Evolutionary conservation across 2,329 filamentous ascomycete species (phyloP), one percentile per base, ranked within the genome.

Genomic region (Penicillium expansum): DNA sequence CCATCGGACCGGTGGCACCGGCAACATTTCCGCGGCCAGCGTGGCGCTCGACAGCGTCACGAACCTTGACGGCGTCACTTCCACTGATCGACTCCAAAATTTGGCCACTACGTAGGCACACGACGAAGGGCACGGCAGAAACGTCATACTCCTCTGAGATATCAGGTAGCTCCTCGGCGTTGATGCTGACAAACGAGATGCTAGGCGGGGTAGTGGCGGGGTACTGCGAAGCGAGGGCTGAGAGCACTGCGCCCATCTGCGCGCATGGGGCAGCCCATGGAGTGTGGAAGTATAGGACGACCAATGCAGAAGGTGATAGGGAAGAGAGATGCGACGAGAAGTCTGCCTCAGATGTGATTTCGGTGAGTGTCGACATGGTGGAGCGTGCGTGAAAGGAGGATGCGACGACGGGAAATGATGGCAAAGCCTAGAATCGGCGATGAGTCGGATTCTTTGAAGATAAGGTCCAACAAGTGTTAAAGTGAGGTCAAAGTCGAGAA

Each of bases 181-280:
- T 92, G 77, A 99, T 84, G 60, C 89, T 89, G 59, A 96, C 84
- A 87, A 96, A 99, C 65, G 86, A 86, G 65, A 92, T 89, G 55
- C 82, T 79, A 16, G 82, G 81, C 41, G 89, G 86, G 62, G 82
- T 79, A 63, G 84, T 81, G 68, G 84, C 81, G 60, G 91, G 86
- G 77, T 96, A 96, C 73, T 92, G 91, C 69, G 86, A 86, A 63
- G 93, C 92, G 63, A 99, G 89, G 22, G 91, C 89, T 70, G 85
- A 82, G 63, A 99, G 85, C 66, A 97, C 89, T 49, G 87, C 89
- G 65, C 85, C 86, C 92, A 97, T 97, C 77, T 97, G 92, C 62
- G 90, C 87, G 81, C 94, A 97, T 44, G 94, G 94, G 58, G 92
- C 92, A 30, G 94, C 94, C 94, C 94, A 99, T 64, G 92, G 90